Conservation (phyloP, 345 rosid genomes). For the Murraya paniculata region DNA sequence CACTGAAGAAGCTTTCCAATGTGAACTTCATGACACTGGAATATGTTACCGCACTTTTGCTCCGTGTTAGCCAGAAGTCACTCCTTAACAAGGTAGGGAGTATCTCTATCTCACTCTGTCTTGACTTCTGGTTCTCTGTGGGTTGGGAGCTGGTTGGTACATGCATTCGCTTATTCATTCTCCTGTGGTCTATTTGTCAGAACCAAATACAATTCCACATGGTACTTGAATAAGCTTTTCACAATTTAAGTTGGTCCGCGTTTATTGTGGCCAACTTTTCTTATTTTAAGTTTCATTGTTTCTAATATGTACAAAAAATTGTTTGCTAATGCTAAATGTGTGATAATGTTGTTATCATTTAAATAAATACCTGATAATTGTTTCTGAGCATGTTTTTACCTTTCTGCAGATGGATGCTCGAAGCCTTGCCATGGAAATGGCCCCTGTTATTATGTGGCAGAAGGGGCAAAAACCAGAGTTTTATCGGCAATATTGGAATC, state of each 20-base stretch:
- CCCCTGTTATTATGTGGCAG: slow-evolving; percentile 90
- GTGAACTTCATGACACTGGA: slow-evolving; percentile 89
- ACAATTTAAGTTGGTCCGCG: neutral
- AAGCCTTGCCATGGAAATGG: slow-evolving; percentile 82
- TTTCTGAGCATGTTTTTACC: slow-evolving; percentile 7
- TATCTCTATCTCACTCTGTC: slow-evolving; percentile 8
- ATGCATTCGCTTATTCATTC: neutral
- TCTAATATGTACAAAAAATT: neutral
- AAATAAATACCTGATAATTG: neutral
- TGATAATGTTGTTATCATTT: neutral
- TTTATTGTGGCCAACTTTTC: neutral
- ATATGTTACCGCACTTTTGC: slow-evolving; percentile 73
- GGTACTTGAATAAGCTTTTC: neutral
- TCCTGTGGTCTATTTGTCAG: neutral
- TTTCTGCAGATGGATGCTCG: slow-evolving; percentile 82
- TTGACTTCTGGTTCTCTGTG: neutral
- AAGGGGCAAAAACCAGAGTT: slow-evolving; percentile 61
- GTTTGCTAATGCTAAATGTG: no score
- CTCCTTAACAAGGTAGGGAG: slow-evolving; percentile 69
- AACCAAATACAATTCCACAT: neutral
- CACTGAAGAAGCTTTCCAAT: slow-evolving; percentile 75
- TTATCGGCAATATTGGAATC: slow-evolving; percentile 70
- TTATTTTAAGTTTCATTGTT: neutral
- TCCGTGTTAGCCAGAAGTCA: slow-evolving; percentile 81
- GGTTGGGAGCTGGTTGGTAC: neutral